Percentiles rank a stretch among this genome's conserved stretches.
phyloP scores from a whole-genome alignment of 768 basidiomycete species.

The Suillus hirtellus region DNA sequence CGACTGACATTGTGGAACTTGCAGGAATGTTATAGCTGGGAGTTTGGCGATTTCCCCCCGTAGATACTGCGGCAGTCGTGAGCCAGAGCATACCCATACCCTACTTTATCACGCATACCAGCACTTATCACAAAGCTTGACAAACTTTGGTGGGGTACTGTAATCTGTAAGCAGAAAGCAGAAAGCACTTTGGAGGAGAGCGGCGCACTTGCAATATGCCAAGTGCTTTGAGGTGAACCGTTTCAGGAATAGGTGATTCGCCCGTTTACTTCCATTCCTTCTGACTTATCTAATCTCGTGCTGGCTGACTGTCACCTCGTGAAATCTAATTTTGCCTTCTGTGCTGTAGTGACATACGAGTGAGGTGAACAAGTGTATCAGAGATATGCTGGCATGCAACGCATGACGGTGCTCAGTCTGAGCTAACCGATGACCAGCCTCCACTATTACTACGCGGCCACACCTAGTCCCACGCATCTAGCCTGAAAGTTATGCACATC shows the following conservation, averaged over 20 bases:
- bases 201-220: neutral
- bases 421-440: no score
- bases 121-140: neutral
- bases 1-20: neutral
- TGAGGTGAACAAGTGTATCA: no score
- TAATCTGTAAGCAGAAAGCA: neutral
- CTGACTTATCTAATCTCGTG: neutral
- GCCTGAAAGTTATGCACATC: no score
- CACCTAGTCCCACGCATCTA: no score
- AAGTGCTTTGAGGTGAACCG: neutral
- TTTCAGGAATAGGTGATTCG: neutral
- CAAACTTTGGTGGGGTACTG: neutral
- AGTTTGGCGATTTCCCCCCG: slow-evolving; percentile 52
- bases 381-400: no score
- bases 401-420: no score
- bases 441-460: no score
- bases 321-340: neutral
- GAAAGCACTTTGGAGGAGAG: neutral
- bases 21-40: slow-evolving; percentile 73
- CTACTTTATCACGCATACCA: neutral
- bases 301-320: neutral
- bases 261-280: neutral
- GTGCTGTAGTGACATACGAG: no score
- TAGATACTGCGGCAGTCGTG: neutral
- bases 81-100: neutral